These are phyloP conservation scores for Leptosphaerulina australis DNA, from an alignment of 2,329 filamentous ascomycete species.

Conservation along the genomic window DNA sequence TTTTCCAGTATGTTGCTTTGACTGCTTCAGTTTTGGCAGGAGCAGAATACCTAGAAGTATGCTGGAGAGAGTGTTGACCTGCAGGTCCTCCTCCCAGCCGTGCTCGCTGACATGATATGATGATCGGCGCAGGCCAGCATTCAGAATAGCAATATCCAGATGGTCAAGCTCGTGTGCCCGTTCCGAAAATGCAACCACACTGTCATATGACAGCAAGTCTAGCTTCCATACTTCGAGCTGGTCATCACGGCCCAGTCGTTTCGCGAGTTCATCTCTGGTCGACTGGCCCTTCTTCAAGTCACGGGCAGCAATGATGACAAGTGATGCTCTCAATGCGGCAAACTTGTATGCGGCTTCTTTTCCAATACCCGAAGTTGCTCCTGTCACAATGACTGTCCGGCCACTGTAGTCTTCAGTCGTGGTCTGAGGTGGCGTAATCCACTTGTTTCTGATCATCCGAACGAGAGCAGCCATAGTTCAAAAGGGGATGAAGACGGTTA, in stretches of 20 bases:
- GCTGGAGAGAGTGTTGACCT: slow-evolving; percentile 65
- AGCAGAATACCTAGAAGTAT: slow-evolving; percentile 61
- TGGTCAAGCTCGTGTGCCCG: slow-evolving; percentile 37
- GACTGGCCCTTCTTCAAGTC: slow-evolving; percentile 44
- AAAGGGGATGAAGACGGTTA: slow-evolving; percentile 45
- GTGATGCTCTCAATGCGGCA: slow-evolving; percentile 42
- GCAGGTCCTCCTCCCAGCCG: slow-evolving; percentile 56
- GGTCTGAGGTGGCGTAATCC: slow-evolving; percentile 43
- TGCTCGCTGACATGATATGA: slow-evolving; percentile 33
- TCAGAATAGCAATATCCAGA: slow-evolving; percentile 49
- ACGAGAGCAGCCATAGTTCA: slow-evolving; percentile 31
- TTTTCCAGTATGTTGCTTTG: slow-evolving; percentile 28
- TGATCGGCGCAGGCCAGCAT: slow-evolving; percentile 45
- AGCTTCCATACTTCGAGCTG: slow-evolving; percentile 48
- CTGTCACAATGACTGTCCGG: slow-evolving; percentile 55
- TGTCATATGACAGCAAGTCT: slow-evolving; percentile 46
- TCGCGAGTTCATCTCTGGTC: slow-evolving; percentile 40
- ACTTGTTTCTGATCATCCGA: slow-evolving; percentile 40
- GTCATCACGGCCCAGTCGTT: slow-evolving; percentile 30
- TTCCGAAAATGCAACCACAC: slow-evolving; percentile 40
- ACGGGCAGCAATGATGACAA: slow-evolving; percentile 50
- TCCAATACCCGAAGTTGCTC: slow-evolving; percentile 50
- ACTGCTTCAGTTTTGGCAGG: slow-evolving; percentile 46
- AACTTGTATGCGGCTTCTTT: slow-evolving; percentile 48
- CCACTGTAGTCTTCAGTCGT: slow-evolving; percentile 45